Evolutionary conservation across 306 rosid species (phyloP), one percentile per base, ranked within the genome.

Genomic region (Psophocarpus tetragonolobus): DNA sequence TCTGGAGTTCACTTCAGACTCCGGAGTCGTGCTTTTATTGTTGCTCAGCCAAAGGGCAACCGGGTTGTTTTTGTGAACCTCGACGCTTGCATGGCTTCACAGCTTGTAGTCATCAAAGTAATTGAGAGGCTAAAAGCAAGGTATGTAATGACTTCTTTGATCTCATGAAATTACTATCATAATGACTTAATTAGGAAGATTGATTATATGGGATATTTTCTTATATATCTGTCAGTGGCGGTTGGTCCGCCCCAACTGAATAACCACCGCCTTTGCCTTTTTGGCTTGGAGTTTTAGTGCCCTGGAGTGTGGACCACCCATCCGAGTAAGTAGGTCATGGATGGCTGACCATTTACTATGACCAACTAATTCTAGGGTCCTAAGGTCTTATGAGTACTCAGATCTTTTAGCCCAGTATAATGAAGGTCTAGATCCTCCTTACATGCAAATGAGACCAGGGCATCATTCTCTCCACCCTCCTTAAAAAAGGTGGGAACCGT

Each of bases 51-150:
- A 3, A 48, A 86, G 36, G 97, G 98, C 39, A 87, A 87, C 3
- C 71, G 98, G 60, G 88, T 88, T 2, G 97, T 85, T 35, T 95
- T 95, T 81, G 98, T 95, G 13, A 95, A 95, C 79, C 97, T 95
- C 1, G 98, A 95, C 71, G 98, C 98, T 78, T 92, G 98, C 79
- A 95, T 95, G 98, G 96, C 90, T 71, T 89, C 98, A 17, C 97
- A 95, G 68, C 74, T 95, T 81, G 97, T 88, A 24, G 90, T 90
- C 17, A 82, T 89, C 73, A 95, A 92, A 86, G 89, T 92, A 3
- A 68, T 95, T 27, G 92, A 95, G 92, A 84, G 97, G 87, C 86
- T 95, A 74, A 90, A 89, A 82, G 93, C 91, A 62, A 95, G 98
- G 98, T 95, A 92, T 33, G 23, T 47, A 17, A 41, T 67, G 26